phyloP scores from a whole-genome alignment of 2,329 filamentous ascomycete genomes.

The Penicillium sp. region DNA sequence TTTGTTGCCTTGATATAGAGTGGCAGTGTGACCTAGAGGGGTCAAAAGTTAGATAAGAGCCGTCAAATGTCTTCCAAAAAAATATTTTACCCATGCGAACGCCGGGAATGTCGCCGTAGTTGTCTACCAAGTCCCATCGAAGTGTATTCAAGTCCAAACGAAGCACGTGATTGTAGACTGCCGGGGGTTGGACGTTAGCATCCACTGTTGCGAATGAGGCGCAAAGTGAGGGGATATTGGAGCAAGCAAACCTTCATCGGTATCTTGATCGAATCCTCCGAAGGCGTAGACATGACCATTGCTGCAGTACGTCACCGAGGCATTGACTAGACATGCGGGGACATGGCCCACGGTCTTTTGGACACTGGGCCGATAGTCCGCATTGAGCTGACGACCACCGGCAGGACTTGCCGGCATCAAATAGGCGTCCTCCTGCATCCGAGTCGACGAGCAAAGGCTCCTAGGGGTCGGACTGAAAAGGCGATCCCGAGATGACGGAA shows the following conservation, averaged over 20 bases:
- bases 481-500: constrained; percentile 26
- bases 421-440: constrained; percentile 67
- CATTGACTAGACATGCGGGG: constrained; percentile 93
- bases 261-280: constrained; percentile 97
- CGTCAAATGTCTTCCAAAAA: constrained; percentile 30
- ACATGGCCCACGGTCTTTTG: constrained; percentile 74
- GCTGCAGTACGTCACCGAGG: constrained; percentile 96
- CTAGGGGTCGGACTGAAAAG: constrained; percentile 24
- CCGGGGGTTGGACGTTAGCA: constrained; percentile 4
- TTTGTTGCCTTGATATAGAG: constrained; percentile 88
- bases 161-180: constrained; percentile 94
- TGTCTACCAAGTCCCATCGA: constrained; percentile 94
- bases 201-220: background rate
- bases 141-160: constrained; percentile 81
- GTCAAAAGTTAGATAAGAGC: background rate
- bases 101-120: constrained; percentile 96
- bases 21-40: constrained; percentile 79
- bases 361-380: constrained; percentile 81
- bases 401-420: constrained; percentile 85
- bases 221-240: background rate
- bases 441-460: constrained; percentile 31
- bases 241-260: constrained; percentile 68
- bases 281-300: constrained; percentile 98
- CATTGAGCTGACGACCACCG: constrained; percentile 59
- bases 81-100: constrained; percentile 78